A percentile compares a stretch with the other conserved stretches of the same genome.
These are phyloP conservation scores for Trypanosoma avium DNA, from an alignment of 208 protist species.

Conservation along the genomic window DNA sequence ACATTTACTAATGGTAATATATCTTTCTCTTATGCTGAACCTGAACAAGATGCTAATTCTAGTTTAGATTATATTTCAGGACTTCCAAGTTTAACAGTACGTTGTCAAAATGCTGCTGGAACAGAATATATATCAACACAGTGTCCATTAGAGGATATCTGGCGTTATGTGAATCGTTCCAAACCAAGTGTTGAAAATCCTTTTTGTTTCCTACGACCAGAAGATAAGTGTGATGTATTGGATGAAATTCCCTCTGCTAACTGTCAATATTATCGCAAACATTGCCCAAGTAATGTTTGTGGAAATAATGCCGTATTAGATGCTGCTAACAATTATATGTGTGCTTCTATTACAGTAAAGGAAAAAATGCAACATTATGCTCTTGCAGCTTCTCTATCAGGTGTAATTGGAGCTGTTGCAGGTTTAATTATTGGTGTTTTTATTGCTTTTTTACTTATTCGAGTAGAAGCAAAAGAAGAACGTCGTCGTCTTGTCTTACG, in stretches of 20 bases:
- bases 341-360: slow-evolving; percentile 1
- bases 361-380: slow-evolving; percentile 9
- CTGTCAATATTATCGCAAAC: slow-evolving; percentile 23
- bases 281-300: slow-evolving; percentile 21
- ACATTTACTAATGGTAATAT: slow-evolving; percentile 25
- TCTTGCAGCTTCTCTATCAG: slow-evolving; percentile 10
- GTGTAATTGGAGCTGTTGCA: background rate
- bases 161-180: slow-evolving; percentile 23
- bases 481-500: slow-evolving; percentile 6
- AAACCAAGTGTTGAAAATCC: slow-evolving; percentile 9
- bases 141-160: slow-evolving; percentile 25
- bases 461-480: slow-evolving; percentile 13
- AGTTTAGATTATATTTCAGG: slow-evolving; percentile 21
- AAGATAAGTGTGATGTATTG: slow-evolving; percentile 14
- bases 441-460: slow-evolving; percentile 9
- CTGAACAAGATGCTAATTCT: slow-evolving; percentile 19
- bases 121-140: slow-evolving; percentile 8
- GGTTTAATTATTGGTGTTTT: slow-evolving; percentile 22
- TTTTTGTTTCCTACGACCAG: slow-evolving; percentile 20
- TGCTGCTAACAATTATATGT: slow-evolving; percentile 11
- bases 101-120: slow-evolving; percentile 14
- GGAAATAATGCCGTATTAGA: slow-evolving; percentile 16
- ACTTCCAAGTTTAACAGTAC: slow-evolving; percentile 7
- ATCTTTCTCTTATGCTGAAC: slow-evolving; percentile 22
- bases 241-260: slow-evolving; percentile 2